Percentiles rank a stretch among this genome's conserved stretches.
Evolutionary conservation across 805 yeast species (phyloP).

Genomic region (Kluyveromyces nonfermentans): DNA sequence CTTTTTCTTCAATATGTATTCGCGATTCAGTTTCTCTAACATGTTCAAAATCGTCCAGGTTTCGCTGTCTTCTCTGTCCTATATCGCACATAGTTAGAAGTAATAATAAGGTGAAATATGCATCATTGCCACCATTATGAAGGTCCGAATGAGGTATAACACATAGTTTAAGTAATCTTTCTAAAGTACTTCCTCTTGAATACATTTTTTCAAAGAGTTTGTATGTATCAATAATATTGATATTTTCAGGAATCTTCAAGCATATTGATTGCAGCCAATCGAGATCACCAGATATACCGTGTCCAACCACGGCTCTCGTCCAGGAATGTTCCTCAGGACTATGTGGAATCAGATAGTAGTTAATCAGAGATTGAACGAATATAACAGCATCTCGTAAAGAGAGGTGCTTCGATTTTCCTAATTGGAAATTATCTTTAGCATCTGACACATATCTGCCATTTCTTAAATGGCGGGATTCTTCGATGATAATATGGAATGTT

Average conservation of each 20-base stretch:
- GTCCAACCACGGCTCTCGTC: constrained; percentile 46
- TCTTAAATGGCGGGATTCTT: constrained; percentile 33
- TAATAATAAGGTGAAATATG: constrained; percentile 50
- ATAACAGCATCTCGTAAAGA: constrained; percentile 28
- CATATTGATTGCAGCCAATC: constrained; percentile 40
- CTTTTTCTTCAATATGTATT: constrained; percentile 1
- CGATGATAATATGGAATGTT: constrained; percentile 36
- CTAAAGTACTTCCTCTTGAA: constrained; percentile 6
- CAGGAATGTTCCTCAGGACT: constrained; percentile 19
- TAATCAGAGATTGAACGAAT: constrained; percentile 35
- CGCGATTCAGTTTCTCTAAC: neutral
- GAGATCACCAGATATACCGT: constrained; percentile 46
- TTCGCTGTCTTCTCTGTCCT: constrained; percentile 16
- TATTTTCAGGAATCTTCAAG: constrained; percentile 34
- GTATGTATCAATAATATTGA: constrained; percentile 8
- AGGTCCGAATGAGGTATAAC: constrained; percentile 48
- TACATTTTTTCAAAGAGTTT: neutral
- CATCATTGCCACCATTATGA: constrained; percentile 68
- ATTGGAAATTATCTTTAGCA: constrained; percentile 39
- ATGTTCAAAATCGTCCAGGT: constrained; percentile 17
- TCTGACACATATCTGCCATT: constrained; percentile 51
- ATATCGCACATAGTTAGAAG: constrained; percentile 42
- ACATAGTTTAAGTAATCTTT: constrained; percentile 32
- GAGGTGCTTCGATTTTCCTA: constrained; percentile 41
- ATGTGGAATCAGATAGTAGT: constrained; percentile 33